Base-by-base conservation (phyloP, 148 eudicot genomes). In the Oxyria digyna region DNA sequence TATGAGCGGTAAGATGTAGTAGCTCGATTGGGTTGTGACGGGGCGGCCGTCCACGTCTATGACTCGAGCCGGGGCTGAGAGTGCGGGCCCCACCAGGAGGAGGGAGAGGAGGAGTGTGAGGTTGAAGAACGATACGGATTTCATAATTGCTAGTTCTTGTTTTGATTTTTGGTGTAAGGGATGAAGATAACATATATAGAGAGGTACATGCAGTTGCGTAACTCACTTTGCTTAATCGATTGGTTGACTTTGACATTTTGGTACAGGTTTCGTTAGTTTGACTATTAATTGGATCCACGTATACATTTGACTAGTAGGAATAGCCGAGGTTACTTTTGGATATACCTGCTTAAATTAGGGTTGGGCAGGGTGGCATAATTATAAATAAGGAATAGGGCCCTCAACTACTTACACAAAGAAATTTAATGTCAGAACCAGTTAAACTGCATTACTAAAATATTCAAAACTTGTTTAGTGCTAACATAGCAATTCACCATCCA, bases 1-100 rank as follows among this genome's bases (percentile, higher is more conserved):
- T 1, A 24, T 27, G 0, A 42, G 55, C 3, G 78, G 74, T 20
- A 75, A 3, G 38, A 75, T 71, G 68, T 75, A 75, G 74, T 75
- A 75, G 45, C 15, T 38, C 14, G 46, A 37, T 0, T 27, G 15
- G 46, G 69, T 37, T 11, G 42, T 37, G 45, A 66, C 69, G 4
- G 42, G 42, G 42, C 3, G 42, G 45, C 69, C 69, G 46, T 66
- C 69, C 14, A 66, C 31, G 45, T 66, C 69, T 20, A 38, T 37
- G 27, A 66, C 69, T 15, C 38, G 18, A 20, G 6, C 17, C 29
- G 65, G 65, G 3, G 65, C 65, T 0, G 20, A 20, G 20, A 31
- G 7, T 59, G 38, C 14, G 8, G 65, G 37, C 15, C 35, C 65
- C 18, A 13, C 37, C 10, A 31, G 14, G 65, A 26, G 33, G 35